phyloP scores from a whole-genome alignment of 495 filamentous ascomycete species.

The Aspergillus panamensis region DNA sequence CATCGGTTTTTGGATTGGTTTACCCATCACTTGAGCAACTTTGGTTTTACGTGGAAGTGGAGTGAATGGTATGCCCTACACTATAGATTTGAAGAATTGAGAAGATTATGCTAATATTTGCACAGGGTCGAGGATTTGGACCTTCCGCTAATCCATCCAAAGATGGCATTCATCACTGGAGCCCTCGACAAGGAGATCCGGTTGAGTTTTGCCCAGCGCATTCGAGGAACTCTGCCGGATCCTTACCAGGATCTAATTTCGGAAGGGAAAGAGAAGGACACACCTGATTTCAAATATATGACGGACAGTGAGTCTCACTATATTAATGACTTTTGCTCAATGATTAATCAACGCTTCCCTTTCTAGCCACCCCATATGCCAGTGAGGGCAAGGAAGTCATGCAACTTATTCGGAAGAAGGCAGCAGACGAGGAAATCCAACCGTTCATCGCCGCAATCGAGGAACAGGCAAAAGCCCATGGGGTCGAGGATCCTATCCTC shows the following conservation, averaged over 20 bases:
- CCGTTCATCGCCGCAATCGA: constrained; percentile 73
- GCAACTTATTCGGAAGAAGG: constrained; percentile 75
- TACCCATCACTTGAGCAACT: constrained; percentile 95
- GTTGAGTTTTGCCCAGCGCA: constrained; percentile 91
- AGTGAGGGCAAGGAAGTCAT: constrained; percentile 76
- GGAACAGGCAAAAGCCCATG: constrained; percentile 61
- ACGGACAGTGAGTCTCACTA: constrained; percentile 59
- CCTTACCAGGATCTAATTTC: constrained; percentile 79
- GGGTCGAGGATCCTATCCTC: constrained; percentile 67
- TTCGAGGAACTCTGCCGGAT: constrained; percentile 87
- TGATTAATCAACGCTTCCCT: constrained; percentile 15
- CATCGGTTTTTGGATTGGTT: constrained; percentile 97
- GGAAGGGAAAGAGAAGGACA: constrained; percentile 86
- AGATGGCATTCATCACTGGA: constrained; percentile 87
- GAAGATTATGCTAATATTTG: constrained; percentile 6
- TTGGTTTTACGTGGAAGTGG: constrained; percentile 99
- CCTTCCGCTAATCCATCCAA: constrained; percentile 71
- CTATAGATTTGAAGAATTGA: too few relatives aligned
- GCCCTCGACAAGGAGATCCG: constrained; percentile 96
- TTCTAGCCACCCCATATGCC: constrained; percentile 71
- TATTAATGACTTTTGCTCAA: constrained; percentile 1
- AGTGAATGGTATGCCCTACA: constrained; percentile 71
- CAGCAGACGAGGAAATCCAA: constrained; percentile 75
- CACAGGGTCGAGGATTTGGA: constrained; percentile 74
- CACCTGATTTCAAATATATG: constrained; percentile 88